Evolutionary conservation across 768 basidiomycete genomes (phyloP).

Genomic region (Lactarius deliciosus): DNA sequence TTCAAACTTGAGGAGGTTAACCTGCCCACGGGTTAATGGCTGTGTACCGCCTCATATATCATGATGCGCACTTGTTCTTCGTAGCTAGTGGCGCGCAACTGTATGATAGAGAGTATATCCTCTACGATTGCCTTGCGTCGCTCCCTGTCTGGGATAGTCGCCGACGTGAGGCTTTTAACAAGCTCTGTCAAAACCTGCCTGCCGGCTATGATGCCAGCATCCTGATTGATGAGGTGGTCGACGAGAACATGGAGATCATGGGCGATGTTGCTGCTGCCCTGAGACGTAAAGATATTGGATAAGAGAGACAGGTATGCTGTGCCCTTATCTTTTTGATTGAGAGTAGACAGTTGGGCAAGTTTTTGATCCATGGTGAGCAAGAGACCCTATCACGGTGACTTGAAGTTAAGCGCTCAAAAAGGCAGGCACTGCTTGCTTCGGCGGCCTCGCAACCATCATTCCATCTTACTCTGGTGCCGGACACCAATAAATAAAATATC

Average conservation of each 20-base stretch:
- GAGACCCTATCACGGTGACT: background rate
- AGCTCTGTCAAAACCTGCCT: conserved; percentile 86
- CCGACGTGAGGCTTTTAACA: conserved; percentile 64
- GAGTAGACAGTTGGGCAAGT: conserved; percentile 58
- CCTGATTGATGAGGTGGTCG: conserved; percentile 80
- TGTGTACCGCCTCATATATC: background rate
- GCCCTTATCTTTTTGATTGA: conserved; percentile 84
- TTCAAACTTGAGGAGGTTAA: conserved; percentile 78
- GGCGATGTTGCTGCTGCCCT: conserved; percentile 46
- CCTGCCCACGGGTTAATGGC: conserved; percentile 46
- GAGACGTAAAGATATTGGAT: conserved; percentile 57
- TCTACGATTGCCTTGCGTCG: conserved; percentile 72
- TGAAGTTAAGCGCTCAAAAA: background rate
- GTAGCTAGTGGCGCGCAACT: conserved; percentile 83
- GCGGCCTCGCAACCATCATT: conserved; percentile 19
- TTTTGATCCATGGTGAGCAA: conserved; percentile 56
- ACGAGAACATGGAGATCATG: conserved; percentile 69
- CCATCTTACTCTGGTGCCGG: conserved; percentile 15
- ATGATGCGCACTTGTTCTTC: conserved; percentile 81
- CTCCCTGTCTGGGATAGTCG: conserved; percentile 52
- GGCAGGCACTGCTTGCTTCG: background rate
- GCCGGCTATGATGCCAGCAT: conserved; percentile 82
- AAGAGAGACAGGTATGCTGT: conserved; percentile 71
- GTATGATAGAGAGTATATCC: conserved; percentile 65
- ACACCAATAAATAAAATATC: conserved; percentile 3